Conservation (phyloP, 306 rosid species). For the Prunus kanzakura region DNA sequence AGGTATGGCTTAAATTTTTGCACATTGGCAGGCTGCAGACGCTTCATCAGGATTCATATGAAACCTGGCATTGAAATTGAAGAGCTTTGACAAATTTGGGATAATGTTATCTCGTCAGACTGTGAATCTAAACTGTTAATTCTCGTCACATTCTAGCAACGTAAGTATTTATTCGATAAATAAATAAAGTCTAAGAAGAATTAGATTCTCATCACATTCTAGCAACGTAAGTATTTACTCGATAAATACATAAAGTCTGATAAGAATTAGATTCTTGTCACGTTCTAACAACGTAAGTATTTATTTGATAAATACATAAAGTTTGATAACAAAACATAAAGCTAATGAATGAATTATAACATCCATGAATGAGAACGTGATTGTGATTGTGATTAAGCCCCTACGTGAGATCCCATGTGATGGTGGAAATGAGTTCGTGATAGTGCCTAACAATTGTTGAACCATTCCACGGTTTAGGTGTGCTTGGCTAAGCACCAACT, state of each 20-base stretch:
- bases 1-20: neutral
- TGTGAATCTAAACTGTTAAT: neutral
- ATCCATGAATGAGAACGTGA: neutral
- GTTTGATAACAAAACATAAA: neutral
- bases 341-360: neutral
- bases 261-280: too few species aligned
- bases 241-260: neutral
- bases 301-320: neutral
- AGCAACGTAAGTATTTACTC: too few species aligned
- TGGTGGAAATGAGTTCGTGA: neutral
- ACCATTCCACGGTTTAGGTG: neutral
- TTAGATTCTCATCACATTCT: too few species aligned
- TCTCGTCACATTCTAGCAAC: too few species aligned
- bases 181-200: neutral
- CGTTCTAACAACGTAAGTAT: too few species aligned
- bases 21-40: neutral
- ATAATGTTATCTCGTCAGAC: neutral
- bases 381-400: neutral
- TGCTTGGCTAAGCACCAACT: neutral
- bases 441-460: neutral
- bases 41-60: neutral
- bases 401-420: neutral
- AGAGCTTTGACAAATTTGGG: neutral
- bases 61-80: constrained; percentile 2
- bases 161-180: too few species aligned